These are phyloP conservation scores for Dendrocalamus sinicus DNA, from an alignment of 176 grass and related monocot species.

Conservation along the genomic window DNA sequence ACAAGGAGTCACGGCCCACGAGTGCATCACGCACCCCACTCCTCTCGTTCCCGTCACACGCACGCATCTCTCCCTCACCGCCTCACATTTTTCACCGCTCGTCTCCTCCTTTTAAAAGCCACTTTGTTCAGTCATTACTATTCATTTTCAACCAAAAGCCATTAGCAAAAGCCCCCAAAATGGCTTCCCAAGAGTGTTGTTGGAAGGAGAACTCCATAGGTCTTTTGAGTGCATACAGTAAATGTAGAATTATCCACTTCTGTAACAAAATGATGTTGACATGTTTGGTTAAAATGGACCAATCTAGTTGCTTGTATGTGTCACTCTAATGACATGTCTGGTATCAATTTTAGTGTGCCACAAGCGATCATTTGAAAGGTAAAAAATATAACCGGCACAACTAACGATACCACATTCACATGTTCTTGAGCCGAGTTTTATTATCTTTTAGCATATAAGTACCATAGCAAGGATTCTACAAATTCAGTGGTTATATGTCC, in stretches of 20 bases:
- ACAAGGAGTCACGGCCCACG: too few relatives aligned
- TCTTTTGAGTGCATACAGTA: not conserved
- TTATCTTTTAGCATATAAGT: slow-evolving; percentile 9
- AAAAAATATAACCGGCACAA: not conserved
- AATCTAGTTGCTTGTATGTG: slow-evolving; percentile 9
- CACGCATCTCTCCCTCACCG: too few relatives aligned
- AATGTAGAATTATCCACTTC: slow-evolving; percentile 11
- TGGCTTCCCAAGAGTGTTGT: not conserved
- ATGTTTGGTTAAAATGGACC: not conserved
- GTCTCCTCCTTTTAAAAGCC: too few relatives aligned
- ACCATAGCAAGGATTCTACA: slow-evolving; percentile 1
- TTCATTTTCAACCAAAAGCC: too few relatives aligned
- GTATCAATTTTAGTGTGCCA: slow-evolving; percentile 13
- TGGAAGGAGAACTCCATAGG: not conserved
- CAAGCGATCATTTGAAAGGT: slow-evolving; percentile 2
- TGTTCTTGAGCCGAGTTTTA: not conserved
- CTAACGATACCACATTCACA: not conserved
- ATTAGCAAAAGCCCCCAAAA: too few relatives aligned
- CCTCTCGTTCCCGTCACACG: too few relatives aligned
- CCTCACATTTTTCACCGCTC: too few relatives aligned
- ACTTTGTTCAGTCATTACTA: too few relatives aligned
- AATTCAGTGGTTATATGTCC: not conserved
- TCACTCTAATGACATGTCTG: not conserved
- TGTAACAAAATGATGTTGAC: slow-evolving; percentile 32
- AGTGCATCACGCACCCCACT: too few relatives aligned